Conservation (phyloP, 345 rosid genomes). For the Euphorbia lathyris region DNA sequence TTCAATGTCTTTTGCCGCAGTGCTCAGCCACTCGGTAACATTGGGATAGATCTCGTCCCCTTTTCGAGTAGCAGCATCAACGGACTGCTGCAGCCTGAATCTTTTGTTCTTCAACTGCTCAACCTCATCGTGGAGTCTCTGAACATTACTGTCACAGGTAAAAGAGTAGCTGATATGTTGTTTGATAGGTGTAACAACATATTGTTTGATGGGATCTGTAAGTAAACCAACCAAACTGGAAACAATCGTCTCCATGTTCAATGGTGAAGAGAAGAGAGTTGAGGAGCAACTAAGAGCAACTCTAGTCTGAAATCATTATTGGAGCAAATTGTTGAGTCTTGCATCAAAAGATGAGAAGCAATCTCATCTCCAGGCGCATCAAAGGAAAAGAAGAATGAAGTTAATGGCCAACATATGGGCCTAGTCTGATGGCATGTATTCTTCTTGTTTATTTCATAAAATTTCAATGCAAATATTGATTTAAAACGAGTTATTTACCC, state of each 20-base stretch:
- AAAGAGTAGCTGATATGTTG: background rate
- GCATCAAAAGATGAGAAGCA: too few species aligned
- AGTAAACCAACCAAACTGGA: background rate
- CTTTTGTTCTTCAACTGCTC: background rate
- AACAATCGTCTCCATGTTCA: background rate
- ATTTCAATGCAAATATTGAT: too few species aligned
- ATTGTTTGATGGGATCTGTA: background rate
- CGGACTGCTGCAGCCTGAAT: background rate
- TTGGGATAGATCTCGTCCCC: background rate
- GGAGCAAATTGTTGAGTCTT: too few species aligned
- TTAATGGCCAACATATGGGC: too few species aligned
- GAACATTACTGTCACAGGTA: background rate
- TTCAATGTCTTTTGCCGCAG: background rate
- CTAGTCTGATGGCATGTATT: too few species aligned
- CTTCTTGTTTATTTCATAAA: too few species aligned
- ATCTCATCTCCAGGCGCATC: too few species aligned
- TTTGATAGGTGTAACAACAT: background rate
- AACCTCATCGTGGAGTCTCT: background rate
- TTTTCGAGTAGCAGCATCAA: background rate
- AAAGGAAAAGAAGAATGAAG: too few species aligned
- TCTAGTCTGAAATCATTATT: too few species aligned
- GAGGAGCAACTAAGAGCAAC: too few species aligned
- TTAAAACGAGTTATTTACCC: too few species aligned
- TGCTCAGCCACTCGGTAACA: background rate
- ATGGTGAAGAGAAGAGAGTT: too few species aligned